Base-by-base conservation (phyloP, 129 eudicot genomes). In the Deinandra increscens region DNA sequence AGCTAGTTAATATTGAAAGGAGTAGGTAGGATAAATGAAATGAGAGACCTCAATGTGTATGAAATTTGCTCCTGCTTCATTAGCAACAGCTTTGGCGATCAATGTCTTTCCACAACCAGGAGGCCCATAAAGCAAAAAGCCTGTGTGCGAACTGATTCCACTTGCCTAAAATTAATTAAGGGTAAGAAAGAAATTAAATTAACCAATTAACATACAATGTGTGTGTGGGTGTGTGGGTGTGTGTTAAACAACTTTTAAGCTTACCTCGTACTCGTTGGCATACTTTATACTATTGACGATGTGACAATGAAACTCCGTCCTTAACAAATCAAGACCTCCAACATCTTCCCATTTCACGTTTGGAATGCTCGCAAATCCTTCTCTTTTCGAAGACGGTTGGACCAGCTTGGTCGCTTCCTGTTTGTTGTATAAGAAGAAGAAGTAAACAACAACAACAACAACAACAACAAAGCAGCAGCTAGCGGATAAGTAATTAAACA, bases 91-190 rank as follows among this genome's bases (percentile, higher is more conserved):
- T 80, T 88, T 84, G 54, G 98, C 90, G 66, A 92, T 92, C 64
- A 88, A 79, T 43, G 98, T 88, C 77, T 88, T 92, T 38, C 95
- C 97, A 65, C 97, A 91, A 43, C 97, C 96, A 17, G 94, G 97
- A 63, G 97, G 97, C 37, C 96, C 97, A 62, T 85, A 86, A 19
- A 91, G 93, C 85, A 91, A 76, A 81, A 88, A 84, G 22, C 95
- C 91, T 0, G 88, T 84, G 72, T 84, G 89, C 15, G 73, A 44
- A 73, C 84, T 78, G 62, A 83, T 63, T 65, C 91, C 95, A 55
- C 63, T 68, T 51, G 75, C 77, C 95, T 86, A 78, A 65, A 76
- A n/a, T n/a, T n/a, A n/a, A n/a, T n/a, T n/a, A n/a, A 22, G 22
- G 58, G 7, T 5, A 43, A 5, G 9, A 43, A 41, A 29, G 49